Conservation (phyloP, 441 rosid genomes). For the Erodium trifolium region DNA sequence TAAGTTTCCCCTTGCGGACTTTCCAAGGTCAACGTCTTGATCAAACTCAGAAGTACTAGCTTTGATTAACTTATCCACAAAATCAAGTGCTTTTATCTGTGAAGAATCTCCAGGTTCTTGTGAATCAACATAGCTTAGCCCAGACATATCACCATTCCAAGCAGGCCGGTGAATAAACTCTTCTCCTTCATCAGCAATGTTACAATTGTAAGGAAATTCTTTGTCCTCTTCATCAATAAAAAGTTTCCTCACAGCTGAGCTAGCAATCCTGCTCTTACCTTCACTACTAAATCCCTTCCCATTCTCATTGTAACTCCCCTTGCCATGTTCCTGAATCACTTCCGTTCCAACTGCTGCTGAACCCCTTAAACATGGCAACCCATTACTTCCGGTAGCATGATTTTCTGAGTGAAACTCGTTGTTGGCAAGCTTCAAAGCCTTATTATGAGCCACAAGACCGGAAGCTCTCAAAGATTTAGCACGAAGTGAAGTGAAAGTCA, state of each 20-base stretch:
- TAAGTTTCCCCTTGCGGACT: conserved; percentile 32
- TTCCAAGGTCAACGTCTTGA: conserved; percentile 32
- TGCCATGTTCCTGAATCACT: conserved; percentile 25
- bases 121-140: conserved; percentile 74
- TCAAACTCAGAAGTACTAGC: conserved; percentile 43
- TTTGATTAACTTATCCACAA: conserved; percentile 65
- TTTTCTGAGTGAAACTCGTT: conserved; percentile 24
- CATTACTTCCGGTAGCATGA: conserved; percentile 18
- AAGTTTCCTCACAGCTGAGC: conserved; percentile 53
- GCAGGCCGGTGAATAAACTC: conserved; percentile 24
- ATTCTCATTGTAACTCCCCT: conserved; percentile 21
- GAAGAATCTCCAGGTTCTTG: conserved; percentile 90
- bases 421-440: conserved; percentile 16
- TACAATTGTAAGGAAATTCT: conserved; percentile 17
- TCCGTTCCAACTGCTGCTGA: conserved; percentile 20
- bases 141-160: conserved; percentile 33
- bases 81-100: conserved; percentile 65
- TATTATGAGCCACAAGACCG: conserved; percentile 35
- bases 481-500: conserved; percentile 46
- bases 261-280: conserved; percentile 25
- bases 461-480: background rate
- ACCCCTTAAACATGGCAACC: conserved; percentile 10
- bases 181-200: conserved; percentile 25
- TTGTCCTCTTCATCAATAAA: conserved; percentile 33
- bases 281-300: conserved; percentile 25